phyloP scores from a whole-genome alignment of 2,329 filamentous ascomycete genomes.

The Dactylellina cionopaga region DNA sequence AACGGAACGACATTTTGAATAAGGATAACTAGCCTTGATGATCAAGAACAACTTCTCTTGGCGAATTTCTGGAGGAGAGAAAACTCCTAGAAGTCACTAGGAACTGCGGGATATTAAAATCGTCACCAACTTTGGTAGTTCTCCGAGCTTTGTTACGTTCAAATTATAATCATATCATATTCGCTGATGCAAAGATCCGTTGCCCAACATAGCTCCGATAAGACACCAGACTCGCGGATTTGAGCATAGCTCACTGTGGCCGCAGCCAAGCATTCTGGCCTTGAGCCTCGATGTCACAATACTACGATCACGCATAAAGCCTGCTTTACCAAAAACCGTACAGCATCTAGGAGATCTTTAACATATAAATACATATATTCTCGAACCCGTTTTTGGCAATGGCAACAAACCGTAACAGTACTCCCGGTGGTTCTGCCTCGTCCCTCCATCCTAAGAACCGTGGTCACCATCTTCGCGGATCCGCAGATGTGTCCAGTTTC shows the following conservation, averaged over 20 bases:
- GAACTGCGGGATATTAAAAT: slow-evolving; percentile 76
- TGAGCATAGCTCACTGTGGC: no score
- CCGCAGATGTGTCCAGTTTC: slow-evolving; percentile 89
- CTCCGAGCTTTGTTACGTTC: slow-evolving; percentile 57
- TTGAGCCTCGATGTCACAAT: slow-evolving; percentile 21
- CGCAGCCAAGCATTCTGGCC: slow-evolving; percentile 32
- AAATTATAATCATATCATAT: slow-evolving; percentile 30
- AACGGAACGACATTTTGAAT: no score
- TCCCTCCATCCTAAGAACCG: slow-evolving; percentile 83
- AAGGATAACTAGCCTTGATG: slow-evolving; percentile 43
- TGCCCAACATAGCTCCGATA: no score
- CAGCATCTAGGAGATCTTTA: slow-evolving; percentile 19
- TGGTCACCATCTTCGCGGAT: slow-evolving; percentile 88
- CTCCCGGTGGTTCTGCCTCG: slow-evolving; percentile 85
- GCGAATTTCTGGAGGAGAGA: slow-evolving; percentile 47
- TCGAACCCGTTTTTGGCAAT: slow-evolving; percentile 27
- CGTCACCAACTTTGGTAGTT: slow-evolving; percentile 60
- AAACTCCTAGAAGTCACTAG: slow-evolving; percentile 82
- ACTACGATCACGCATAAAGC: not conserved
- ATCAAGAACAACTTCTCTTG: slow-evolving; percentile 51
- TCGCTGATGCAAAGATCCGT: slow-evolving; percentile 49
- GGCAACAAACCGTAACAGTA: slow-evolving; percentile 85
- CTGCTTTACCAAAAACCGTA: slow-evolving; percentile 32
- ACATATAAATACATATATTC: slow-evolving; percentile 23
- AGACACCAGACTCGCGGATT: no score